These are phyloP conservation scores for Aspergillus japonicus DNA, from an alignment of 2,329 filamentous ascomycete genomes.

Conservation along the genomic window DNA sequence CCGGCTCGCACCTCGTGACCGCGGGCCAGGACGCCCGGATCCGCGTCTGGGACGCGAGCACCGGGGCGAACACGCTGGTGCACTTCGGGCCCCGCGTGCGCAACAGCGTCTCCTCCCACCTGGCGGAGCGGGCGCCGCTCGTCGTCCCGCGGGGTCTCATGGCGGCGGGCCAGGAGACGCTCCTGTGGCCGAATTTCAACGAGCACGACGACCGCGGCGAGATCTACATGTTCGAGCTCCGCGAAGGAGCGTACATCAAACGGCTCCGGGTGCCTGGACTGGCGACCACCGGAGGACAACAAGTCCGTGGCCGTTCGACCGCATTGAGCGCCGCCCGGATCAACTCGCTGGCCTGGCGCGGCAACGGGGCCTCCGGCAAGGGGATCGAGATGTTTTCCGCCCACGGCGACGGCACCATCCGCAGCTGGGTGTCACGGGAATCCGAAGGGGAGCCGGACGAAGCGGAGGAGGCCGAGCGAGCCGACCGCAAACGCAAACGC, in stretches of 20 bases:
- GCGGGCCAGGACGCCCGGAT: slow-evolving; percentile 81
- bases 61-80: slow-evolving; percentile 80
- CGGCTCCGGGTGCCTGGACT: slow-evolving; percentile 66
- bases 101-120: slow-evolving; percentile 61
- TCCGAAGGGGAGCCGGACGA: slow-evolving; percentile 48
- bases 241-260: slow-evolving; percentile 70
- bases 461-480: slow-evolving; percentile 51
- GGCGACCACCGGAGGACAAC: slow-evolving; percentile 38
- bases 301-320: slow-evolving; percentile 41
- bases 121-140: slow-evolving; percentile 62
- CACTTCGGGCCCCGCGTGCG: slow-evolving; percentile 81
- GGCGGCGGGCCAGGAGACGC: slow-evolving; percentile 58
- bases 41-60: slow-evolving; percentile 79
- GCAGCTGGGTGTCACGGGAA: slow-evolving; percentile 69
- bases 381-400: slow-evolving; percentile 75
- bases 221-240: slow-evolving; percentile 75
- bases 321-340: slow-evolving; percentile 62
- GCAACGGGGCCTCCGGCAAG: slow-evolving; percentile 55
- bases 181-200: slow-evolving; percentile 79
- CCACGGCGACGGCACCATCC: slow-evolving; percentile 80
- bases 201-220: slow-evolving; percentile 64
- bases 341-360: slow-evolving; percentile 74
- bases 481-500: slow-evolving; percentile 64
- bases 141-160: slow-evolving; percentile 62
- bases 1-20: slow-evolving; percentile 73